Conservation (phyloP, 805 yeast genomes). For the Metschnikowia similis region DNA sequence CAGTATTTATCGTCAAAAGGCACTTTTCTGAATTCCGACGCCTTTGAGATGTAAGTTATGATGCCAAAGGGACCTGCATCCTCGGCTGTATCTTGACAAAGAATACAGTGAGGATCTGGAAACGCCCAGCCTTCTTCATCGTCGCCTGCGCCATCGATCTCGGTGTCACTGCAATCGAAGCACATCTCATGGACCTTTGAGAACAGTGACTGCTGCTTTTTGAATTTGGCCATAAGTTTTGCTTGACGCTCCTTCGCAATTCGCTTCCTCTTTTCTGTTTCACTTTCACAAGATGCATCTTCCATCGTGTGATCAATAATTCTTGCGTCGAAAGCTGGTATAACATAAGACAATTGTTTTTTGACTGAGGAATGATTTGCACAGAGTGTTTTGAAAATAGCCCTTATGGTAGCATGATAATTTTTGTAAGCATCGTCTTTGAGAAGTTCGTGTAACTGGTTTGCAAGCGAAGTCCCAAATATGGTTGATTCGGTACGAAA, state of each 20-base stretch:
- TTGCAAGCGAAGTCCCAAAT: constrained; percentile 33
- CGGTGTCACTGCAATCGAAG: constrained; percentile 36
- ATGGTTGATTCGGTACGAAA: constrained; percentile 10
- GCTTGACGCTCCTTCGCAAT: constrained; percentile 67
- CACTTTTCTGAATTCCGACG: constrained; percentile 57
- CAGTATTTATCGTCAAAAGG: constrained; percentile 64
- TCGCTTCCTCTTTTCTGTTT: constrained; percentile 56
- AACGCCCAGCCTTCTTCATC: constrained; percentile 55
- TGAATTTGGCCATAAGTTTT: constrained; percentile 72
- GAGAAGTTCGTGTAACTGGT: constrained; percentile 36
- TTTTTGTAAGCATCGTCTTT: constrained; percentile 34
- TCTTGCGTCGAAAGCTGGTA: constrained; percentile 22
- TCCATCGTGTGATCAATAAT: constrained; percentile 18
- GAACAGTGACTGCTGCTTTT: constrained; percentile 74
- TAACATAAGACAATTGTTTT: constrained; percentile 16
- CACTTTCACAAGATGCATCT: constrained; percentile 25
- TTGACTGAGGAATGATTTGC: constrained; percentile 21
- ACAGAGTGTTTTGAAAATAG: constrained; percentile 41
- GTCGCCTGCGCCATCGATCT: constrained; percentile 32
- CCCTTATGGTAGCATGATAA: constrained; percentile 54
- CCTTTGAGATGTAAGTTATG: constrained; percentile 55
- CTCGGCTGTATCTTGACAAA: constrained; percentile 73
- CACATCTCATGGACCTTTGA: constrained; percentile 46
- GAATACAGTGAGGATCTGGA: constrained; percentile 71
- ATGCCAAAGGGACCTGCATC: constrained; percentile 70